Evolutionary conservation across 768 basidiomycete species (phyloP).

Genomic region (Tubosaeta sp.): DNA sequence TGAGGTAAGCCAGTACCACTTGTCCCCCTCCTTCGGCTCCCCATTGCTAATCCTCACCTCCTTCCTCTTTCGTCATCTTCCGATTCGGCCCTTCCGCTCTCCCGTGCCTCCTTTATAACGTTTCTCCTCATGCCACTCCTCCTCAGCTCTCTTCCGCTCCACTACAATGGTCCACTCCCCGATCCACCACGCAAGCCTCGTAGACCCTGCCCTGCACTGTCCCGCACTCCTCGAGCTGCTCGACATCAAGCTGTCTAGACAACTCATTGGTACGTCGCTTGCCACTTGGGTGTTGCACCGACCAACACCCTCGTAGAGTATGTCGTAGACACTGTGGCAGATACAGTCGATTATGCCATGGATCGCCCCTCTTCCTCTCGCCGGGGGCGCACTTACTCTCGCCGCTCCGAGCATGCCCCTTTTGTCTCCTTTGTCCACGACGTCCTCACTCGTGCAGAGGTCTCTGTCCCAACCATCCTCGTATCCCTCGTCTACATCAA

Average conservation of each 20-base stretch:
- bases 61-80: constrained; percentile 28
- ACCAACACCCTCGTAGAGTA: constrained; percentile 47
- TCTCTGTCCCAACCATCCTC: constrained; percentile 64
- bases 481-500: constrained; percentile 73
- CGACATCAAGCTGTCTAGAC: constrained; percentile 55
- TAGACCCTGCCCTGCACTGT: constrained; percentile 59
- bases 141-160: constrained; percentile 1
- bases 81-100: constrained; percentile 33
- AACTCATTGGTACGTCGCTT: constrained; percentile 56
- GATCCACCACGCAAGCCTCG: constrained; percentile 49
- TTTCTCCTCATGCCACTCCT: constrained; percentile 6
- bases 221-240: constrained; percentile 66
- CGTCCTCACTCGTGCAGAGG: constrained; percentile 69
- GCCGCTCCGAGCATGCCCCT: constrained; percentile 48
- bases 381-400: constrained; percentile 44
- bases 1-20: constrained; percentile 10
- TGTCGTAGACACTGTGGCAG: constrained; percentile 61
- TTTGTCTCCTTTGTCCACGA: constrained; percentile 65
- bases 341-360: constrained; percentile 74
- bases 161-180: constrained; percentile 27
- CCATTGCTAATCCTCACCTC: constrained; percentile 27
- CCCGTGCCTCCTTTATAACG: constrained; percentile 32
- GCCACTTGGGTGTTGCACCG: neutral
- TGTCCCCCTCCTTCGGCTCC: constrained; percentile 10
- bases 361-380: constrained; percentile 56